phyloP scores from a whole-genome alignment of 345 rosid genomes.

The Kernera saxatilis region DNA sequence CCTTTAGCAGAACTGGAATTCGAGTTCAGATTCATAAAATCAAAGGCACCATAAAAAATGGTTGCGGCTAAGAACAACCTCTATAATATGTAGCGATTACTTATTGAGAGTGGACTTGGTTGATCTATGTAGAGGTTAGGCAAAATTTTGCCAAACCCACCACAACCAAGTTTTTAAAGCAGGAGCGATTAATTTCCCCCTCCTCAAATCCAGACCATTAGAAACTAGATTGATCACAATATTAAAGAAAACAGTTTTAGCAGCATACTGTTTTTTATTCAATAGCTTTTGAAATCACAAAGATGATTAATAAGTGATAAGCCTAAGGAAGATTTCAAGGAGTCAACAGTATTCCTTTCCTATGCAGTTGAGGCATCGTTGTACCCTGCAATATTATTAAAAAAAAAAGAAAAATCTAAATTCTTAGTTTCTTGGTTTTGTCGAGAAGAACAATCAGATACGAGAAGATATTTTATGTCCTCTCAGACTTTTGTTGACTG shows the following conservation, averaged over 20 bases:
- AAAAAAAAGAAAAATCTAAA: not conserved
- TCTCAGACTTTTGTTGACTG: not conserved
- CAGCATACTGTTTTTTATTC: not conserved
- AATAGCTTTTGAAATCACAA: not conserved
- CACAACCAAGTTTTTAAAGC: not conserved
- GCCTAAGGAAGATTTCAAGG: not conserved
- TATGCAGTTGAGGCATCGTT: conserved; percentile 71
- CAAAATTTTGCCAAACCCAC: not conserved
- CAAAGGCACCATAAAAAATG: too few relatives aligned
- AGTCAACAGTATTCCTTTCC: conserved; percentile 50
- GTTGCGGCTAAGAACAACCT: not conserved
- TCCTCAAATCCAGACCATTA: too few relatives aligned
- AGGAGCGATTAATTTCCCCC: not conserved
- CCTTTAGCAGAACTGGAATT: too few relatives aligned
- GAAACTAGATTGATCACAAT: too few relatives aligned
- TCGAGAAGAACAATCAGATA: not conserved
- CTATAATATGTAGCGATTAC: too few relatives aligned
- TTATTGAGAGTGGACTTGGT: not conserved
- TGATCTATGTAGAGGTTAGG: not conserved
- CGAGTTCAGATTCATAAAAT: too few relatives aligned
- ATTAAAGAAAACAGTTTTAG: not conserved
- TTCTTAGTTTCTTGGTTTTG: not conserved
- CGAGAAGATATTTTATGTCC: not conserved
- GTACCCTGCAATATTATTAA: conserved; percentile 45
- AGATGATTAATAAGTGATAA: not conserved